Conservation (phyloP, 2,329 filamentous ascomycete species). For the Lasiodiplodia gonubiensis region DNA sequence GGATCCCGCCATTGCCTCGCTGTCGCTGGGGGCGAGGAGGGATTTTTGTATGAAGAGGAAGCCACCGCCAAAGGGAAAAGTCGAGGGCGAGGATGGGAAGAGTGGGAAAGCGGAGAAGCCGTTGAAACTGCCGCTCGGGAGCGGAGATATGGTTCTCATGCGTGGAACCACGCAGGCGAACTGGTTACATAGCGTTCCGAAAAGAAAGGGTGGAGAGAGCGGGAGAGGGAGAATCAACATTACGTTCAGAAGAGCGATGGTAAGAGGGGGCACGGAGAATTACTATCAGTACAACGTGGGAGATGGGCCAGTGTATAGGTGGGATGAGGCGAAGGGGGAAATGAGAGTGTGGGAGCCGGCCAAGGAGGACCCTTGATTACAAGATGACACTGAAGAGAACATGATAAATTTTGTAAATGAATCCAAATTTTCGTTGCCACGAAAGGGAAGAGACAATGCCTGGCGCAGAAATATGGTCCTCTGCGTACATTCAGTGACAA, state of each 20-base stretch:
- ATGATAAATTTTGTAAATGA: neutral
- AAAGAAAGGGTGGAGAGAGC: constrained; percentile 68
- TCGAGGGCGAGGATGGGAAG: constrained; percentile 34
- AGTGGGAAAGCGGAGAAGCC: constrained; percentile 38
- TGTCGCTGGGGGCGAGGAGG: constrained; percentile 72
- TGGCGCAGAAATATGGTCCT: neutral
- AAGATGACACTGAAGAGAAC: neutral
- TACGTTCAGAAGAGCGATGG: constrained; percentile 74
- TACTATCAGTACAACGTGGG: constrained; percentile 87
- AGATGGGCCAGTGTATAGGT: constrained; percentile 69
- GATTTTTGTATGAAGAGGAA: constrained; percentile 85
- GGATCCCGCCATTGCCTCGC: constrained; percentile 74
- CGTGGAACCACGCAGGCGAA: constrained; percentile 73
- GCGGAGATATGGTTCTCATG: constrained; percentile 83
- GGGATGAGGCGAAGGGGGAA: constrained; percentile 64
- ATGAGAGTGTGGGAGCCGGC: constrained; percentile 50
- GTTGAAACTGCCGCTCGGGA: constrained; percentile 62
- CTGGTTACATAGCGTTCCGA: constrained; percentile 81
- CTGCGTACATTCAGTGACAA: too few species aligned
- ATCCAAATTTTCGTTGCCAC: neutral
- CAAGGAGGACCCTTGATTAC: neutral
- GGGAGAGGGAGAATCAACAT: constrained; percentile 73
- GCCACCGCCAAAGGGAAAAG: constrained; percentile 47
- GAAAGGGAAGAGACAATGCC: neutral
- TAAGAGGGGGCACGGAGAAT: constrained; percentile 76